Conservation (phyloP, 2,329 filamentous ascomycete species). For the Penicillium capsulatum region DNA sequence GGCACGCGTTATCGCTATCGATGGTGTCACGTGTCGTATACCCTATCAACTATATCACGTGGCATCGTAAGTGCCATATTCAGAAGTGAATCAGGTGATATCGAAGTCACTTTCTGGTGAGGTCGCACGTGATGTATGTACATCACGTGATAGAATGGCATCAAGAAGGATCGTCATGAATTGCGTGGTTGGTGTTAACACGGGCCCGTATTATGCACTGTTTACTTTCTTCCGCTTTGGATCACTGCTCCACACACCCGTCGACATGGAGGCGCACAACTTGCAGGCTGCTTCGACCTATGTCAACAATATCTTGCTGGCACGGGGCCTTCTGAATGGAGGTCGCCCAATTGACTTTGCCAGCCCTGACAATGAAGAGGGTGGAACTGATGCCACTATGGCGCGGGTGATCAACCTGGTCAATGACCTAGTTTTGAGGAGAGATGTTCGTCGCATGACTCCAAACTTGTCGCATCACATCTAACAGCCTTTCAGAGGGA, state of each 20-base stretch:
- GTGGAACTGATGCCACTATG: conserved; percentile 64
- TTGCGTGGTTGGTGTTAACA: conserved; percentile 21
- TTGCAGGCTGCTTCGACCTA: conserved; percentile 60
- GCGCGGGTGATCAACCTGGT: conserved; percentile 85
- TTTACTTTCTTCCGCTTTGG: conserved; percentile 45
- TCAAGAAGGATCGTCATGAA: too few relatives aligned
- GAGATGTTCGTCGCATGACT: conserved; percentile 64
- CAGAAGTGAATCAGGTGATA: too few relatives aligned
- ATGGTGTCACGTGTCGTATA: too few relatives aligned
- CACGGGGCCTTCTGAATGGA: conserved; percentile 58
- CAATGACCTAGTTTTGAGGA: conserved; percentile 84
- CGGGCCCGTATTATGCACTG: conserved; percentile 26
- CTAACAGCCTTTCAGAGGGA: conserved; percentile 60
- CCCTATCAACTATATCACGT: too few relatives aligned
- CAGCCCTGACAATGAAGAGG: conserved; percentile 60
- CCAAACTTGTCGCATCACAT: conserved; percentile 1
- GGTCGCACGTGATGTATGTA: too few relatives aligned
- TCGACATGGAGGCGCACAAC: conserved; percentile 46
- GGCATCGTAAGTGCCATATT: too few relatives aligned
- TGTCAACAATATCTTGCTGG: conserved; percentile 62
- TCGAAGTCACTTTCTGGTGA: too few relatives aligned
- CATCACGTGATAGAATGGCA: too few relatives aligned
- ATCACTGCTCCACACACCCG: conserved; percentile 20
- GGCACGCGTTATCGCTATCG: conserved; percentile 12
- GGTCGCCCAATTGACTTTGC: conserved; percentile 70